These are phyloP conservation scores for Populus trichocarpa DNA, from an alignment of 441 rosid species.

Conservation along the genomic window DNA sequence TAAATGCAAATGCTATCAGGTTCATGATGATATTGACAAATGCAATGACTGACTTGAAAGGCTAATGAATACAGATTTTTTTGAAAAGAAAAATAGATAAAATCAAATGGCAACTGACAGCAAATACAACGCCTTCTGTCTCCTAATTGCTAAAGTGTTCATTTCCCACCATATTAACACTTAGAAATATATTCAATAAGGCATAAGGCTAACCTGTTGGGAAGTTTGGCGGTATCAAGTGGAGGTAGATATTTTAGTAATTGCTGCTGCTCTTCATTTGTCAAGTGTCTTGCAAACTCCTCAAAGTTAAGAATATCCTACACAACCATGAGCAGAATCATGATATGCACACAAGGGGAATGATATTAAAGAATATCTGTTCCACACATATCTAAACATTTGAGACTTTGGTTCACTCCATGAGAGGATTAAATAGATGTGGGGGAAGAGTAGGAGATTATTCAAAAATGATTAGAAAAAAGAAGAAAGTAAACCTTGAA, in stretches of 20 bases:
- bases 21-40: neutral
- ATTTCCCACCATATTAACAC: neutral
- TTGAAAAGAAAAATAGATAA: neutral
- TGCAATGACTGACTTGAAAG: neutral
- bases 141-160: neutral
- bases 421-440: neutral
- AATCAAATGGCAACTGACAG: neutral
- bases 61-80: neutral
- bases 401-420: neutral
- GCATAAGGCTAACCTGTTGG: conserved; percentile 48
- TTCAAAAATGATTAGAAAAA: neutral
- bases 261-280: conserved; percentile 72
- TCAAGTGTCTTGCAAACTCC: conserved; percentile 58
- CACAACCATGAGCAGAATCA: conserved; percentile 14
- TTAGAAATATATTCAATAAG: neutral
- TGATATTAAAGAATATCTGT: neutral
- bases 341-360: neutral
- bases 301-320: conserved; percentile 81
- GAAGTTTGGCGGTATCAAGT: conserved; percentile 49
- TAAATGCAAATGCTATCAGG: neutral
- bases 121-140: neutral
- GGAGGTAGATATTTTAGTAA: conserved; percentile 69
- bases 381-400: neutral
- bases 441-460: neutral
- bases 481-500: neutral